Evolutionary conservation across 495 filamentous ascomycete genomes (phyloP), one percentile per base, ranked within the genome.

Genomic region (Delitschia confertaspora): DNA sequence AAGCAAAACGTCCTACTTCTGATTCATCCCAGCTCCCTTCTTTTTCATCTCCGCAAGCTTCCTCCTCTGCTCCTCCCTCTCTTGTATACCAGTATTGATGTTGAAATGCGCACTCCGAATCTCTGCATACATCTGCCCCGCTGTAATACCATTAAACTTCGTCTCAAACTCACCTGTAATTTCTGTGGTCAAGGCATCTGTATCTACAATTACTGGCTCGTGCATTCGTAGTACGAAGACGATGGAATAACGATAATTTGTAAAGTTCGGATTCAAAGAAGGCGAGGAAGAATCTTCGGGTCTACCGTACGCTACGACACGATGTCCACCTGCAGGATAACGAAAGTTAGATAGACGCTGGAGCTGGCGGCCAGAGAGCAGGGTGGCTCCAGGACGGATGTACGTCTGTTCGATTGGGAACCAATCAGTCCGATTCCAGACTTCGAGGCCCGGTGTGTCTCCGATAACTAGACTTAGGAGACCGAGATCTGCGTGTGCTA

Each of bases 161-260:
- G 23, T 27, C 21, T 23, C 24, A 29, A 47, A 57, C 30, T 42
- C 36, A n/a, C 55, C 55, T 5, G 55, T 57, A 4, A 57, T 46
- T 14, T 26, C 2, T 10, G 49, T 54, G 11, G 42, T 33, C 26
- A 57, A 24, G 3, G 1, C 10, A 13, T 42, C 34, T 0, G 43
- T 38, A 26, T 54, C 38, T 3, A 57, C 36, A 9, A 42, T 19
- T 8, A 47, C 42, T 5, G 29, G 35, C 32, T 45, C 39, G 24
- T 54, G 41, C 0, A 50, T 50, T 11, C 55, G 35, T 6, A 57
- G 46, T 1, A 54, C 50, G 31, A 57, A 57, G 11, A 57, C 55
- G 19, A 57, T 54, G 17, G 31, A 40, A 29, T 51, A 53, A n/a
- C 55, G 31, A 19, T 53, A 56, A 4, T 38, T 48, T 16, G 22